Evolutionary conservation across 2,329 filamentous ascomycete species (phyloP).

Genomic region (Metarhizium robertsii): DNA sequence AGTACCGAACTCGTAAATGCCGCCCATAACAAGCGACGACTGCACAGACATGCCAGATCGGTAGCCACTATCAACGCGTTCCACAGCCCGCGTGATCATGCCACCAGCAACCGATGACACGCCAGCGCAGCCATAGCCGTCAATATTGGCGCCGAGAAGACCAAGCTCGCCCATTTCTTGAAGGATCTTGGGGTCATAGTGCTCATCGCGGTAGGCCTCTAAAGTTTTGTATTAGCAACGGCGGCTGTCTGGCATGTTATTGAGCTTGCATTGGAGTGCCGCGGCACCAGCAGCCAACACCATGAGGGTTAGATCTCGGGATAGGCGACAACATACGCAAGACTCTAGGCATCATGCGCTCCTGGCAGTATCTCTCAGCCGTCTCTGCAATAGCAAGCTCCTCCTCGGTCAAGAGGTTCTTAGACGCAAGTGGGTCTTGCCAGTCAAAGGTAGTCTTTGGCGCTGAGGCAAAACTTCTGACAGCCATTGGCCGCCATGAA

Average conservation of each 20-base stretch:
- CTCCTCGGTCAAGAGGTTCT: slow-evolving; percentile 76
- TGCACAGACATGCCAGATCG: slow-evolving; percentile 90
- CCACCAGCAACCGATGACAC: slow-evolving; percentile 83
- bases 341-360: slow-evolving; percentile 75
- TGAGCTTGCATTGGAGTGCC: background rate
- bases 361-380: slow-evolving; percentile 89
- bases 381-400: slow-evolving; percentile 85
- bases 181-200: slow-evolving; percentile 78
- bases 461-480: slow-evolving; percentile 27
- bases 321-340: slow-evolving; percentile 51
- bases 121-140: slow-evolving; percentile 83
- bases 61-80: slow-evolving; percentile 86
- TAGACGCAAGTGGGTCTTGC: slow-evolving; percentile 75
- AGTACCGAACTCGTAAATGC: slow-evolving; percentile 81
- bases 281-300: background rate
- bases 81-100: slow-evolving; percentile 81
- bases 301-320: background rate
- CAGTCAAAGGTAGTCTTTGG: slow-evolving; percentile 59
- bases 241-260: background rate
- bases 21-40: slow-evolving; percentile 87
- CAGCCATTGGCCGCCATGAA: slow-evolving; percentile 16
- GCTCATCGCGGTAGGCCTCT: slow-evolving; percentile 79
- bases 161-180: slow-evolving; percentile 89
- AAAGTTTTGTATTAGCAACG: background rate
- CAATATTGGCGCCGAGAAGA: slow-evolving; percentile 75